phyloP scores from a whole-genome alignment of 1,139 yeast species.

The Scheffersomyces titani region DNA sequence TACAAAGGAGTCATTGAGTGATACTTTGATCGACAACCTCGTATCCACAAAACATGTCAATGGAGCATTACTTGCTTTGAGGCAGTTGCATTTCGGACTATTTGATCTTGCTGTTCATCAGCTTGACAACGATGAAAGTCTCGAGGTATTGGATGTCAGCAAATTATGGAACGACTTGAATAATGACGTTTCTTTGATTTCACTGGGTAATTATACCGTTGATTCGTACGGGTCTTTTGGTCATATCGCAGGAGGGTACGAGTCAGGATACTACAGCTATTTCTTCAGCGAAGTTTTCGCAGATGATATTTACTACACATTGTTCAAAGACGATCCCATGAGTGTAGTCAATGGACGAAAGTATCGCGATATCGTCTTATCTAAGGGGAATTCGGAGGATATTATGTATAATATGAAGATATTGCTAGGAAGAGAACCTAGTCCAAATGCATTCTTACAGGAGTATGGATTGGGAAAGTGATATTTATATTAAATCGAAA shows the following conservation, averaged over 20 bases:
- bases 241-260: slow-evolving; percentile 83
- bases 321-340: slow-evolving; percentile 69
- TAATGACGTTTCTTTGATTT: slow-evolving; percentile 56
- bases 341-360: slow-evolving; percentile 58
- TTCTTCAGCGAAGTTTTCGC: slow-evolving; percentile 86
- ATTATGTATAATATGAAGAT: slow-evolving; percentile 64
- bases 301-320: slow-evolving; percentile 76
- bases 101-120: slow-evolving; percentile 77
- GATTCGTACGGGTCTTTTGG: slow-evolving; percentile 79
- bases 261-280: slow-evolving; percentile 85
- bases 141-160: slow-evolving; percentile 47
- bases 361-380: slow-evolving; percentile 70
- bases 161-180: slow-evolving; percentile 66
- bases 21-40: slow-evolving; percentile 59
- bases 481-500: neutral
- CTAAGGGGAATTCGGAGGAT: slow-evolving; percentile 73
- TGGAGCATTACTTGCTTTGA: slow-evolving; percentile 66
- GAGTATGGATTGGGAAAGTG: slow-evolving; percentile 31
- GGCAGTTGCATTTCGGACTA: slow-evolving; percentile 76
- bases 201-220: slow-evolving; percentile 54
- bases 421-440: slow-evolving; percentile 76
- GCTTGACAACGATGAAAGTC: slow-evolving; percentile 37
- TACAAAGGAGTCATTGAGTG: slow-evolving; percentile 59
- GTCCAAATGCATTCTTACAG: slow-evolving; percentile 64
- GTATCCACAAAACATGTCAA: slow-evolving; percentile 72